These are phyloP conservation scores for Stemphylium lycopersici DNA, from an alignment of 2,329 filamentous ascomycete species.

Conservation along the genomic window DNA sequence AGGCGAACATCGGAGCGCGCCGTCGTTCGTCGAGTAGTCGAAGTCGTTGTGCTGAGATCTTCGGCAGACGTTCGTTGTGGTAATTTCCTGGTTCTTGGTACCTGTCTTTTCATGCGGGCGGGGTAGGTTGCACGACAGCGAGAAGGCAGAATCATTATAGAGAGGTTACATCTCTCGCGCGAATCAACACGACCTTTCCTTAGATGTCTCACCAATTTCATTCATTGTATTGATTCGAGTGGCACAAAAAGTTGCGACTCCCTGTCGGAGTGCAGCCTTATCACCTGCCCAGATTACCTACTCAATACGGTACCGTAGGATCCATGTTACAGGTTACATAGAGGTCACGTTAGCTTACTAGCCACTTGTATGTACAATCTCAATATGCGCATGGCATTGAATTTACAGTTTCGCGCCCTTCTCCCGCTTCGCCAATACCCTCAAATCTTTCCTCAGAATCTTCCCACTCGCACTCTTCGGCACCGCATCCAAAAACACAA, in stretches of 20 bases:
- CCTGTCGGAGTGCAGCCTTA: no score
- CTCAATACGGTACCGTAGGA: no score
- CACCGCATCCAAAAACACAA: conserved; percentile 45
- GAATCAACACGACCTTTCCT: no score
- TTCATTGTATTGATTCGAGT: no score
- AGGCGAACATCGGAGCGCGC: background rate
- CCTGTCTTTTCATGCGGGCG: background rate
- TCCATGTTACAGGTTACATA: no score
- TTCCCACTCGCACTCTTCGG: conserved; percentile 47
- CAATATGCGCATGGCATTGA: no score
- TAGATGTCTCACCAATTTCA: no score
- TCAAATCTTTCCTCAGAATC: conserved; percentile 47
- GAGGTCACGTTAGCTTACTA: no score
- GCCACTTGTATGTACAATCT: no score
- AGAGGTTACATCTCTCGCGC: no score
- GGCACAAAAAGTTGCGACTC: no score
- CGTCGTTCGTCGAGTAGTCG: background rate
- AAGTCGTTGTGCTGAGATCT: background rate
- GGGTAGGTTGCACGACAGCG: background rate
- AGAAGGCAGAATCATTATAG: background rate
- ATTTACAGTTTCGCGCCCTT: conserved; percentile 12
- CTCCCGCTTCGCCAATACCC: conserved; percentile 41
- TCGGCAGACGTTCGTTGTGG: background rate
- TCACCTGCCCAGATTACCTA: no score
- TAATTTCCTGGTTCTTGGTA: background rate